phyloP scores from a whole-genome alignment of 306 rosid genomes.

The Quercus dentata region DNA sequence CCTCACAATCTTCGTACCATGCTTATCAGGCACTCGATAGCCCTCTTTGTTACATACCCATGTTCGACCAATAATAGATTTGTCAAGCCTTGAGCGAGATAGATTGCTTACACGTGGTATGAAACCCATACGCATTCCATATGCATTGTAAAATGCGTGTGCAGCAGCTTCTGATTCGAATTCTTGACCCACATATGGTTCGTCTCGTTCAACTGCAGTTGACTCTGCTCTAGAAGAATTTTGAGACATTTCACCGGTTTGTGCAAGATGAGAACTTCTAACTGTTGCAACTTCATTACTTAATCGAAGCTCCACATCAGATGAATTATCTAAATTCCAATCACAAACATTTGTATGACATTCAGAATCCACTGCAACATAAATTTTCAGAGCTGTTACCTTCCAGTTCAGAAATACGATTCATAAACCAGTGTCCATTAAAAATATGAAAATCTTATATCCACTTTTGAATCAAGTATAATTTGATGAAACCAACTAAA shows the following conservation, averaged over 20 bases:
- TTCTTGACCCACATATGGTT: conserved; percentile 38
- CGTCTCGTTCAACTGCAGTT: conserved; percentile 7
- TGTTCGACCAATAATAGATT: conserved; percentile 25
- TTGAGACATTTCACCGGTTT: conserved; percentile 2
- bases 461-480: too few relatives aligned
- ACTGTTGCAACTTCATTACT: neutral
- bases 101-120: conserved; percentile 23
- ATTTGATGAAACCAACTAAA: too few relatives aligned
- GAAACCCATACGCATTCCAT: conserved; percentile 31
- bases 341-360: neutral
- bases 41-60: conserved; percentile 47
- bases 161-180: conserved; percentile 29
- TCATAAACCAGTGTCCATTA: too few relatives aligned
- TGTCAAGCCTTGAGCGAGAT: conserved; percentile 30
- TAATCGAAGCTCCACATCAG: conserved; percentile 3
- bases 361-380: conserved; percentile 29
- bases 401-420: too few relatives aligned
- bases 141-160: conserved; percentile 31
- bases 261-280: conserved; percentile 7
- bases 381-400: neutral
- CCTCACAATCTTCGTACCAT: conserved; percentile 20
- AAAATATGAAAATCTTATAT: too few relatives aligned
- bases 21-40: conserved; percentile 24
- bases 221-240: conserved; percentile 6
- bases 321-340: conserved; percentile 11